These are phyloP conservation scores for Suillus decipiens DNA, from an alignment of 768 basidiomycete genomes.

Conservation along the genomic window DNA sequence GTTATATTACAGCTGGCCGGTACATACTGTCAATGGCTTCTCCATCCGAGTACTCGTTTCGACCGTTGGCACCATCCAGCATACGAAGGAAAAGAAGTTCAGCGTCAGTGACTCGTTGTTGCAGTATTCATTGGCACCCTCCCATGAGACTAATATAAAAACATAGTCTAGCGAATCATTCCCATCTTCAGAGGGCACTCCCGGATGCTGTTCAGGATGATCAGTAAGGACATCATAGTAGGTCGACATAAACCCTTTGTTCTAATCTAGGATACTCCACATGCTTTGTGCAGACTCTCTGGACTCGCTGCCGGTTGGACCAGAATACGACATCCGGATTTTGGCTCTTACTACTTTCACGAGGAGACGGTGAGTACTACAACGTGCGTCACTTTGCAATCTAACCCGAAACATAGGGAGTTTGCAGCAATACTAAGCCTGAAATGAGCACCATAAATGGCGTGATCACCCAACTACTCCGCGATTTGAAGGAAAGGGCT, in stretches of 20 bases:
- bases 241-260: background rate
- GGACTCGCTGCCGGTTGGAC: conserved; percentile 26
- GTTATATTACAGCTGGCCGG: background rate
- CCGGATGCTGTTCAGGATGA: background rate
- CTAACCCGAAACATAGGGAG: conserved; percentile 6
- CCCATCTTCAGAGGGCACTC: background rate
- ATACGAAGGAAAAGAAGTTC: background rate
- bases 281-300: background rate
- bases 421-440: conserved; percentile 9
- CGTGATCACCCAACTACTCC: background rate
- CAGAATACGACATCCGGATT: conserved; percentile 33
- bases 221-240: background rate
- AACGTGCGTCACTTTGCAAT: conserved; percentile 16
- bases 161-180: background rate
- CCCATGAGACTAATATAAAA: background rate
- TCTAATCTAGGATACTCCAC: background rate
- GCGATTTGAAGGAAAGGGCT: background rate
- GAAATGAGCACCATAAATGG: background rate
- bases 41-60: background rate
- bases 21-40: background rate
- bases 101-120: background rate
- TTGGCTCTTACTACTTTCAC: conserved; percentile 34
- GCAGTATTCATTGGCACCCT: background rate
- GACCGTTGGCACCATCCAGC: conserved; percentile 1
- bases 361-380: conserved; percentile 30